Base-by-base conservation (phyloP, 1,139 yeast species). In the Yamadazyma spencermartinsiae region DNA sequence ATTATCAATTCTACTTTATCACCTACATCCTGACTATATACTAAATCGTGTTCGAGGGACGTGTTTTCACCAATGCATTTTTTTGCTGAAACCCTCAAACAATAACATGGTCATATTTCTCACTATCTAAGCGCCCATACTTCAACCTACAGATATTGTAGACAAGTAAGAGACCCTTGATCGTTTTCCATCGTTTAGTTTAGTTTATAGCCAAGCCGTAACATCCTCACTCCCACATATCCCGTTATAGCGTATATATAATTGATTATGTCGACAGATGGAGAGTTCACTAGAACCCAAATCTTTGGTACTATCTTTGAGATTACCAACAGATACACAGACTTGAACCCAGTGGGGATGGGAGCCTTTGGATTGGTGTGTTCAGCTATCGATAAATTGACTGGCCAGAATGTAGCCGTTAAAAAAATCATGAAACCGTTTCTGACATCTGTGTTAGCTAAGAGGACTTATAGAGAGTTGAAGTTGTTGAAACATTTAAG, bases 291-390 rank as follows among this genome's bases (percentile, higher is more conserved):
- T 13, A 61, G 77, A 52, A 69, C 73, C 31, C 86, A 82, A 59
- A 83, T 82, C 45, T 82, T 82, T 56, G 96, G 96, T 37, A 88
- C 96, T 3, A 89, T 87, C 34, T 89, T 92, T 60, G 98, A 92
- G 65, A 89, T 92, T 52, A 92, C 98, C 37, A 84, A 80, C 55
- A 69, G 96, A 49, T 92, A 92, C 65, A 80, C 89, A 15, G 96
- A 92, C 57, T 74, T 92, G 46, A 92, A 89, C 55, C 98, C 98
- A 3, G 97, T 92, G 36, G 98, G 98, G 1, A 92, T 92, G 98
- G 98, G 98, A 25, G 98, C 98, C 9, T 92, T 92, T 58, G 98
- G 98, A 6, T 77, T 92, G 28, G 99, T 92, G 34, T 92, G 99
- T 63, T 88, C 97, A 5, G 99, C 98, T 1, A 79, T 84, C 40